Conservation (phyloP, 129 eudicot species). For the Lactuca saligna region DNA sequence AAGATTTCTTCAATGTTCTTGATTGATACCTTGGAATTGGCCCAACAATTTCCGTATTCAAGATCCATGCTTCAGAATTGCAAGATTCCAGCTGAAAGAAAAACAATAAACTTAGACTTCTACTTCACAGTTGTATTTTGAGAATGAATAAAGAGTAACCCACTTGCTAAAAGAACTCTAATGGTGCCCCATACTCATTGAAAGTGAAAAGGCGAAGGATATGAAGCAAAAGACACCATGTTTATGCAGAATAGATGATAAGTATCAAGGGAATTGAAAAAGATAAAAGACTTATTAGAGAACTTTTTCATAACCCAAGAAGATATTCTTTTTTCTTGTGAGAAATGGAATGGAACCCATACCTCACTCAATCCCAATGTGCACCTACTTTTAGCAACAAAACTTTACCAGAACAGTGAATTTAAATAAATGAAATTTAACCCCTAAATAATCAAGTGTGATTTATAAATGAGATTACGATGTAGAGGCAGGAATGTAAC, state of each 20-base stretch:
- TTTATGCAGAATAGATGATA: conserved; percentile 24
- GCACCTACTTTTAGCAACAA: conserved; percentile 31
- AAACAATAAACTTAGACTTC: conserved; percentile 18
- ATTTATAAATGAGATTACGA: conserved; percentile 1
- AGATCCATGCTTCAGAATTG: conserved; percentile 50
- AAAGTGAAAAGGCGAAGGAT: conserved; percentile 24
- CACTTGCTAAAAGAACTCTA: conserved; percentile 31
- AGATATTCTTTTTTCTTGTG: conserved; percentile 16
- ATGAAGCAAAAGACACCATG: conserved; percentile 19
- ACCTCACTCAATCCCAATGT: conserved; percentile 29
- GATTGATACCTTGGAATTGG: conserved; percentile 43
- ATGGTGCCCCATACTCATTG: conserved; percentile 36
- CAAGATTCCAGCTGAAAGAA: conserved; percentile 33
- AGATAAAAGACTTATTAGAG: conserved; percentile 17
- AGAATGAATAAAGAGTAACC: conserved; percentile 35
- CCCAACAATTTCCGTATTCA: conserved; percentile 51
- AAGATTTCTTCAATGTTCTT: background rate
- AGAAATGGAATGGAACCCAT: conserved; percentile 33
- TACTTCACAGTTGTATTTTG: conserved; percentile 29
- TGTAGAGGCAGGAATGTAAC: conserved; percentile 29
- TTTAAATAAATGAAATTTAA: conserved; percentile 19
- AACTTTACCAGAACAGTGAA: conserved; percentile 19
- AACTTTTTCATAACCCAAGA: conserved; percentile 19
- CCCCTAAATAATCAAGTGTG: conserved; percentile 2
- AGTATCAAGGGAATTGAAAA: conserved; percentile 6